phyloP scores from a whole-genome alignment of 78 protist species.

The Protostelium mycophagum region DNA sequence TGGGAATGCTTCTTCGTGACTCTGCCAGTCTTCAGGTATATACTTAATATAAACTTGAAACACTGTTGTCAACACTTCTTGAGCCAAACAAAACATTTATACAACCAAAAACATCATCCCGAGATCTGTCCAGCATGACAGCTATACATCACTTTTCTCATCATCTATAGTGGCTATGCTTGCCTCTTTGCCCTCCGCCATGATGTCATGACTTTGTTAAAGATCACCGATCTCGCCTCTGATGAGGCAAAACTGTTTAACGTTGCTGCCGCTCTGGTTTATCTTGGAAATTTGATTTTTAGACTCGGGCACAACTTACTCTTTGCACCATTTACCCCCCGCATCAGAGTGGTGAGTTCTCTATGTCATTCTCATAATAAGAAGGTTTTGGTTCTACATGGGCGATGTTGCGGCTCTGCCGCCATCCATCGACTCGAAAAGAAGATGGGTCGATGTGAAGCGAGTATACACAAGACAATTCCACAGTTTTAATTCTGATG shows the following conservation, averaged over 20 bases:
- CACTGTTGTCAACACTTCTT: no score
- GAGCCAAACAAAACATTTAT: no score
- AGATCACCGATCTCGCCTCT: neutral
- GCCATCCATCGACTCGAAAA: no score
- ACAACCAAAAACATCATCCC: neutral
- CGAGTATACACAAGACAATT: no score
- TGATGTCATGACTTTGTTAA: neutral
- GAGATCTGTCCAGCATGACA: no score
- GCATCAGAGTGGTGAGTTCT: neutral
- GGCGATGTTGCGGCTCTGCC: no score
- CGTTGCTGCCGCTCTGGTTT: neutral
- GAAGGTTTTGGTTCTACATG: no score
- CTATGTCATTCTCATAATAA: no score
- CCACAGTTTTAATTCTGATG: no score
- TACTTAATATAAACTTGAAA: no score
- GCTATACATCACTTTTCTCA: no score
- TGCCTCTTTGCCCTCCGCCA: neutral
- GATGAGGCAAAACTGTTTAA: neutral
- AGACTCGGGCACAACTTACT: neutral
- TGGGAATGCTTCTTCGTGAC: neutral
- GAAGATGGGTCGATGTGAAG: no score
- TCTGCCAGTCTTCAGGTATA: neutral
- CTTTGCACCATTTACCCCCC: neutral
- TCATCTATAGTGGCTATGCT: neutral
- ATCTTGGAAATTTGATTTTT: neutral